Base-by-base conservation (phyloP, 169 alveolate species). In the Cryptosporidium meleagridis region DNA sequence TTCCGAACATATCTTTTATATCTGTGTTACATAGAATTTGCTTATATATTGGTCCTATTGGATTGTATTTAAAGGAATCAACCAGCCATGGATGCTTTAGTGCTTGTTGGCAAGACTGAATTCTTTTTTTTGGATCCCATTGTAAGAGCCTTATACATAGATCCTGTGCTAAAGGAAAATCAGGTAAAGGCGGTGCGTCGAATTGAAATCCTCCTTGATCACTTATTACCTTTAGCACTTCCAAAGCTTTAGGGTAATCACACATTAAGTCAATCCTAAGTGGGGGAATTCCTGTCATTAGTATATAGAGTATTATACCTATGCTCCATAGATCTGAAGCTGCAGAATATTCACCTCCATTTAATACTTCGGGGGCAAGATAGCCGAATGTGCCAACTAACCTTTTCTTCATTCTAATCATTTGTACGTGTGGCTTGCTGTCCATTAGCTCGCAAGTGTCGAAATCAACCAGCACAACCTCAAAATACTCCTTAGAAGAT, bases 251-350 rank as follows among this genome's bases (percentile, higher is more conserved):
- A 44, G 93, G 89, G 55, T 96, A 96, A 75, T 95, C 95, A 69
- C 93, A 91, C 97, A 96, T 95, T 55, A 91, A 71, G 61, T 96
- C 96, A 96, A 96, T 96, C 35, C 97, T 94, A n/a, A 95, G 91
- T 29, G 98, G 98, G 6, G 98, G 97, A 16, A 95, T 92, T 1
- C 98, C 98, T 48, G 98, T 95, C 97, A 96, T 95, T 16, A 96
- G 87, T 53, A 96, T 96, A 85, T 95, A 96, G 26, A 96, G 93
- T 37, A 96, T 96, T 35, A 96, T 93, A 70, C 98, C 98, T 2
- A 96, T 94, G 51, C 96, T 92, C 98, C 98, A 96, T 92, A 96
- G 85, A 85, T 96, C 98, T 6, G 97, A 95, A 44, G 95, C 95
- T 33, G 95, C 61, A 16, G 98, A 84, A 85, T 93, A 93, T n/a